Evolutionary conservation across 2,329 filamentous ascomycete genomes (phyloP), one percentile per base, ranked within the genome.

Genomic region (Colletotrichum sp.): DNA sequence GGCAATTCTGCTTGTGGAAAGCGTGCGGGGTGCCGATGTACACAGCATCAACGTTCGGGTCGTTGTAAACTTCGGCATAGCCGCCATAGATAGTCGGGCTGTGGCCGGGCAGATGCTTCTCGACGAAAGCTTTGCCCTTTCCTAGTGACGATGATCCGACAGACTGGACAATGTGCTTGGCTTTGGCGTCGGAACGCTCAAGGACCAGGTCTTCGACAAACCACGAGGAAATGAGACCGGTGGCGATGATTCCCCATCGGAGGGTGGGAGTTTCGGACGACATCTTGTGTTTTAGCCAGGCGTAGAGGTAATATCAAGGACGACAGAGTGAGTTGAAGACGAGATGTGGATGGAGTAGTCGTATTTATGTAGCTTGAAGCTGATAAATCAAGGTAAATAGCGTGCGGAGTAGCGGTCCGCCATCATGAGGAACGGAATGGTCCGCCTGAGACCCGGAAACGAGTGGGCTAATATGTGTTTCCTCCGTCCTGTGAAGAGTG

Each of bases 21-120:
- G 82, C 83, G 75, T 88, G 86, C 0, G 87, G 87, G 6, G 84
- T 87, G 36, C 86, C 86, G 52, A 88, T 85, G 77, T 88, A 88
- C 63, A 88, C 80, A n/a, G 86, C 83, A 71, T 88, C 86, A 34
- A 88, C 86, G 7, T 83, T 76, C 0, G 84, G 81, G 71, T 88
- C 85, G 28, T 79, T 77, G 77, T 87, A 88, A 9, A 87, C 82
- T 30, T 85, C 82, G 1, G 81, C 78, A 69, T 88, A 88, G 73
- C 80, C 84, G 6, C 81, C 84, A 48, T 87, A 87, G 15, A 87
- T 71, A 8, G 85, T 84, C 6, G 76, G 72, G 28, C 78, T 71
- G 64, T 79, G 76, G 6, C 79, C 77, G 9, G 74, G 60, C 21
- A 81, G 77, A 67, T 83, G 77, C 74, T 84, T 85, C 15, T 81